These are phyloP conservation scores for Emergomyces pasteurianus DNA, from an alignment of 2,329 filamentous ascomycete genomes.

Conservation along the genomic window DNA sequence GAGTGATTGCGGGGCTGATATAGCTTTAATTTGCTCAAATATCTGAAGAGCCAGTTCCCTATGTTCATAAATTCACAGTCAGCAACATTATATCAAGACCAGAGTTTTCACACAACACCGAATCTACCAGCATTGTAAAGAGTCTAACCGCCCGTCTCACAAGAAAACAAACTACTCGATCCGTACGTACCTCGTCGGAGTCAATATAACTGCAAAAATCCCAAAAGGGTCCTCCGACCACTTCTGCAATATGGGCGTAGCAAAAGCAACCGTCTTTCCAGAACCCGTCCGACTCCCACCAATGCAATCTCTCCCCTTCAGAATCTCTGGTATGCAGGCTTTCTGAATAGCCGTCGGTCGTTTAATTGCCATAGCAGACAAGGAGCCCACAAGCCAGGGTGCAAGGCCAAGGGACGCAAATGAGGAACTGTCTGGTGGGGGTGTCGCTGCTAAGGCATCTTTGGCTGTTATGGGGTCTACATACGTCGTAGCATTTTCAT, in stretches of 20 bases:
- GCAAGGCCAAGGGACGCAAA: slow-evolving; percentile 63
- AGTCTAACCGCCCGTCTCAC: neutral
- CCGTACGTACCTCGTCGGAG: slow-evolving; percentile 56
- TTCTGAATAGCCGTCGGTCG: slow-evolving; percentile 87
- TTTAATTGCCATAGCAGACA: slow-evolving; percentile 67
- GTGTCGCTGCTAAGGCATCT: slow-evolving; percentile 27
- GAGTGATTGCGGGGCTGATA: slow-evolving; percentile 75
- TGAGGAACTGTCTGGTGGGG: slow-evolving; percentile 34
- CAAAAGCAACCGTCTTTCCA: slow-evolving; percentile 93
- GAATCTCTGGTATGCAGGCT: slow-evolving; percentile 81
- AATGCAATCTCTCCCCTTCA: slow-evolving; percentile 86
- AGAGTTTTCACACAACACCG: neutral
- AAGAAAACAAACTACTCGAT: neutral
- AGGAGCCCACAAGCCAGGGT: slow-evolving; percentile 78
- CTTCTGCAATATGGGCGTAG: slow-evolving; percentile 83
- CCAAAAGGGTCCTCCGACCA: slow-evolving; percentile 88
- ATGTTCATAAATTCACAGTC: neutral
- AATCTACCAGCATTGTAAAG: neutral
- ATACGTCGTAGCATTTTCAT: slow-evolving; percentile 3
- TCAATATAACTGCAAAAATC: slow-evolving; percentile 81
- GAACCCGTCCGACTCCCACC: slow-evolving; percentile 91
- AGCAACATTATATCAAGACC: neutral
- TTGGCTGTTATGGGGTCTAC: slow-evolving; percentile 26
- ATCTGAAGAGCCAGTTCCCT: slow-evolving; percentile 91
- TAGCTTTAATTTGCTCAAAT: slow-evolving; percentile 88